Conservation (phyloP, 345 rosid genomes). For the Gossypium turneri region DNA sequence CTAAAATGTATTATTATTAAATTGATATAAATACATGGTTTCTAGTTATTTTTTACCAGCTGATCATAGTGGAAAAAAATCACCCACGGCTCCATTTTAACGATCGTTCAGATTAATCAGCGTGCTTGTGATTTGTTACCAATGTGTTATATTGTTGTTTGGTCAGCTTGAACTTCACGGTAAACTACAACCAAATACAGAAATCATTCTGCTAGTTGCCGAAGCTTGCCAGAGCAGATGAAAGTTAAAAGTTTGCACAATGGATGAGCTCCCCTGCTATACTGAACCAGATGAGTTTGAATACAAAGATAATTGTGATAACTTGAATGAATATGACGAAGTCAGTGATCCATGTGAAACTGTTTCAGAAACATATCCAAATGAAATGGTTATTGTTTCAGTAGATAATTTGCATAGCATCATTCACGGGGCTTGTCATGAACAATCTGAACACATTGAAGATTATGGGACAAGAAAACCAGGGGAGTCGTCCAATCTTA, state of each 20-base stretch:
- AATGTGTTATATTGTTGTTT: too few species aligned
- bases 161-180: too few species aligned
- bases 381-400: slow-evolving; percentile 5
- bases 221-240: slow-evolving; percentile 61
- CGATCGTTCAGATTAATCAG: too few species aligned
- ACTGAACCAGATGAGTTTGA: too few species aligned
- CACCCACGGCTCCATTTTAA: background rate
- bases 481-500: background rate
- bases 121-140: too few species aligned
- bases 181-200: slow-evolving; percentile 69
- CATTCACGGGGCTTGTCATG: background rate
- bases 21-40: background rate
- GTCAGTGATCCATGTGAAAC: slow-evolving; percentile 9
- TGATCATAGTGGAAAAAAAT: background rate
- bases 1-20: background rate
- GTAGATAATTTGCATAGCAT: slow-evolving; percentile 9
- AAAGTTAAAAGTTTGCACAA: slow-evolving; percentile 27
- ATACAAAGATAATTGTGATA: slow-evolving; percentile 7
- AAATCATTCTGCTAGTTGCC: slow-evolving; percentile 51
- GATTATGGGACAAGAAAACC: background rate
- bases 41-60: background rate
- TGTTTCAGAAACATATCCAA: background rate
- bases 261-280: too few species aligned
- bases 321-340: slow-evolving; percentile 12
- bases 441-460: background rate